phyloP scores from a whole-genome alignment of 306 rosid species.

The Glycine latifolia region DNA sequence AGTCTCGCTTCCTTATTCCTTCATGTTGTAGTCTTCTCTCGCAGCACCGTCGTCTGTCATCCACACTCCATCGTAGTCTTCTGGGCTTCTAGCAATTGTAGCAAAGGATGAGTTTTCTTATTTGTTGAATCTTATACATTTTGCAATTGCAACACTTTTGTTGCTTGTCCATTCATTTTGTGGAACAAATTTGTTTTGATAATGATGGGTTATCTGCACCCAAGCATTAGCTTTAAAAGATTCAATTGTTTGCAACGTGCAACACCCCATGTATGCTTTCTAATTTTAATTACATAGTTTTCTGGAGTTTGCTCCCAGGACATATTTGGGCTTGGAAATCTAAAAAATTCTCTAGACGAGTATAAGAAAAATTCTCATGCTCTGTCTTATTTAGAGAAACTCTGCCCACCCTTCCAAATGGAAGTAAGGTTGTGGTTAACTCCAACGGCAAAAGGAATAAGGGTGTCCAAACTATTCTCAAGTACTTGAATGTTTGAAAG shows the following conservation, averaged over 20 bases:
- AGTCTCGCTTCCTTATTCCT: too few relatives aligned
- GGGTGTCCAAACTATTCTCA: constrained; percentile 88
- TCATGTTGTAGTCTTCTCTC: too few relatives aligned
- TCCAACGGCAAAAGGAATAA: constrained; percentile 94
- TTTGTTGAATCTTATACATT: constrained; percentile 3
- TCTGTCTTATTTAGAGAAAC: constrained; percentile 81
- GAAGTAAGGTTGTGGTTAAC: constrained; percentile 81
- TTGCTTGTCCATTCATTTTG: constrained; percentile 27
- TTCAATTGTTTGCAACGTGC: too few relatives aligned
- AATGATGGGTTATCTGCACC: background rate
- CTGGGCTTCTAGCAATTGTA: background rate
- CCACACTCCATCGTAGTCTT: too few relatives aligned
- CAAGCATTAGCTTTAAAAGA: background rate
- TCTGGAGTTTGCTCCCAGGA: too few relatives aligned
- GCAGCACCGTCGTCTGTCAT: too few relatives aligned
- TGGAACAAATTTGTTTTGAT: constrained; percentile 22
- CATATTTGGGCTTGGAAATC: too few relatives aligned
- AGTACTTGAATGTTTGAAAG: constrained; percentile 66
- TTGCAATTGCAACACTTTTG: constrained; percentile 20
- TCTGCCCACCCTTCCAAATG: constrained; percentile 83
- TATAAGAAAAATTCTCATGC: constrained; percentile 67
- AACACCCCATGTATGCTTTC: too few relatives aligned
- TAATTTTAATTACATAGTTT: too few relatives aligned
- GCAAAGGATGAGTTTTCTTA: constrained; percentile 75
- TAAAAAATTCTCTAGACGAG: too few relatives aligned